Evolutionary conservation across 768 basidiomycete genomes (phyloP), one percentile per base, ranked within the genome.

Genomic region (Fomitopsis serialis): DNA sequence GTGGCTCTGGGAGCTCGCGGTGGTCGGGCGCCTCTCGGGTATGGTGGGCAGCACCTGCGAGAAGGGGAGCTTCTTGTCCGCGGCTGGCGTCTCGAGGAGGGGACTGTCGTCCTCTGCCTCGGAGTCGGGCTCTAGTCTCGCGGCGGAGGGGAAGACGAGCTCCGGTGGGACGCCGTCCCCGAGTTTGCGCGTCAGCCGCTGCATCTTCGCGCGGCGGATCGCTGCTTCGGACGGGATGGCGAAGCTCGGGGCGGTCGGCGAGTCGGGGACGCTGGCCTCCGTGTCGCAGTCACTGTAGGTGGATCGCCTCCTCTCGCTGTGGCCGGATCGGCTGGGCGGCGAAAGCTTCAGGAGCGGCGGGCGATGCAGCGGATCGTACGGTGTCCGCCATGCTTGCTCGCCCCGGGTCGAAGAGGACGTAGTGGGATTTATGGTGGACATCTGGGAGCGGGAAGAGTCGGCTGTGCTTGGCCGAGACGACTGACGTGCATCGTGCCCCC

Each of bases 131-230:
- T 56, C 56, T 9, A 50, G 46, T 10, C 52, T 52, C 32, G 51
- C 25, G n/a, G 53, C 54, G 12, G 37, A 8, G 21, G 81, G 76
- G 66, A 86, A 87, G 47, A 88, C 80, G 27, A 85, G 74, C 35
- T 79, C 73, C 1, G 76, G 58, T 7, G 86, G 87, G 21, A 87
- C 79, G 24, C 76, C 79, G 19, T 84, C 74, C 0, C 87, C 87
- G 2, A 89, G 74, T 58, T 70, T 82, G 61, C 75, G 78, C 48
- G 80, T 73, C 47, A 89, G 69, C 29, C 79, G 73, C 46, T 84
- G 83, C 74, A 89, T 80, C 66, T 86, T 88, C 58, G 72, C 69
- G 45, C 78, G 74, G 22, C 81, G 75, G 15, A 74, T 45, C 42
- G 66, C 62, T 19, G 66, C 70, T 3, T 74, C 60, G 7, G 78